Evolutionary conservation across 768 basidiomycete genomes (phyloP).

Genomic region (Exsudoporus frostii): DNA sequence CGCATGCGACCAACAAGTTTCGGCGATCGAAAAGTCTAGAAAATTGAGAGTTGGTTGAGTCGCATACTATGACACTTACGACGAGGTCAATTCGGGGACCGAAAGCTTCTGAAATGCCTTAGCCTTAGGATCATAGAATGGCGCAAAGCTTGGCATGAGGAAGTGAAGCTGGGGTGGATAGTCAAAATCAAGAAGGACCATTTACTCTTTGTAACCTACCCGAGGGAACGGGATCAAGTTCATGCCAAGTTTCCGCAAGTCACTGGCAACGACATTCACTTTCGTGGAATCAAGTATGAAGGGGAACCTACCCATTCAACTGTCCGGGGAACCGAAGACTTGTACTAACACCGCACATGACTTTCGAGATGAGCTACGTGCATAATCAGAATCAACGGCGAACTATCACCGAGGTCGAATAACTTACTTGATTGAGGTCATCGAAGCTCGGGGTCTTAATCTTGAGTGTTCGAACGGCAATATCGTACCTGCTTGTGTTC

Average conservation of each 20-base stretch:
- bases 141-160: constrained; percentile 93
- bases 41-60: background rate
- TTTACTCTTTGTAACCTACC: constrained; percentile 38
- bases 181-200: background rate
- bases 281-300: background rate
- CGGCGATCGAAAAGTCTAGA: constrained; percentile 73
- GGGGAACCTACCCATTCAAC: constrained; percentile 66
- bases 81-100: constrained; percentile 67
- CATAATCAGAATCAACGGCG: background rate
- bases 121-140: constrained; percentile 70
- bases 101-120: constrained; percentile 57
- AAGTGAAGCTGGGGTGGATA: constrained; percentile 73
- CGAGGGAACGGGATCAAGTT: constrained; percentile 97
- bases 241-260: constrained; percentile 86
- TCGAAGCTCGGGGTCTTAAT: constrained; percentile 59
- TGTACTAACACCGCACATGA: constrained; percentile 94
- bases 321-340: constrained; percentile 93
- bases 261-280: constrained; percentile 39
- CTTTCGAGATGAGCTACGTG: constrained; percentile 68
- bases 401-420: background rate
- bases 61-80: constrained; percentile 43
- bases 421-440: constrained; percentile 64
- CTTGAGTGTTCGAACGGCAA: constrained; percentile 63
- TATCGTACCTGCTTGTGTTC: constrained; percentile 56
- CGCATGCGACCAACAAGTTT: constrained; percentile 79